These are phyloP conservation scores for Tetraselmis striata DNA, from an alignment of 139 green algal species.

Conservation along the genomic window DNA sequence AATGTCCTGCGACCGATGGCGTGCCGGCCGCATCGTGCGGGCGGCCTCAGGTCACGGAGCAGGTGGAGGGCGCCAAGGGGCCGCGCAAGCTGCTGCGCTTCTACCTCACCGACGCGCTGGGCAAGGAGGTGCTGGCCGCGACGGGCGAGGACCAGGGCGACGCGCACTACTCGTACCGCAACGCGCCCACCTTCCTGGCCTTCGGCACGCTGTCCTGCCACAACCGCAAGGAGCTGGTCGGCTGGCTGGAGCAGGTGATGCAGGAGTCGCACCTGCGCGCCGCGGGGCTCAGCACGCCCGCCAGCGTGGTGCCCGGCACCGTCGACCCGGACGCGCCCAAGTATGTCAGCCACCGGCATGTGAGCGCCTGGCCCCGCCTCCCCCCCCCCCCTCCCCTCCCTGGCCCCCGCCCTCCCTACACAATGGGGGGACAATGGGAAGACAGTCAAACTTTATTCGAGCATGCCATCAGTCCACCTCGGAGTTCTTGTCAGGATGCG, in stretches of 20 bases:
- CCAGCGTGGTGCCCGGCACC: neutral
- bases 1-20: neutral
- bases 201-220: constrained; percentile 5
- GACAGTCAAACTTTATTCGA: too few species aligned
- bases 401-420: neutral
- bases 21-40: neutral
- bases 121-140: constrained; percentile 28
- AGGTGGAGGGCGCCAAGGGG: neutral
- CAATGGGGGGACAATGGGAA: too few species aligned
- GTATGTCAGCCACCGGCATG: neutral
- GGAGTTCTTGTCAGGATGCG: too few species aligned
- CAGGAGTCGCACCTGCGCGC: constrained; percentile 9
- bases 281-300: neutral
- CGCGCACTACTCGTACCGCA: constrained; percentile 46
- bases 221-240: constrained; percentile 27
- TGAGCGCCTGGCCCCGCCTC: neutral
- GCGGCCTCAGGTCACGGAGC: neutral
- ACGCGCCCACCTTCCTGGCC: constrained; percentile 16
- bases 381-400: neutral
- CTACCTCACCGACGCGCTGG: constrained; percentile 28
- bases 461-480: too few species aligned
- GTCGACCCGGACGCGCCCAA: neutral
- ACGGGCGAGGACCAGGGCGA: constrained; percentile 43
- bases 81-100: constrained; percentile 13
- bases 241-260: constrained; percentile 30